Evolutionary conservation across 352 stramenopile genomes (phyloP).

Genomic region (Phytophthora macrochlamydospora): DNA sequence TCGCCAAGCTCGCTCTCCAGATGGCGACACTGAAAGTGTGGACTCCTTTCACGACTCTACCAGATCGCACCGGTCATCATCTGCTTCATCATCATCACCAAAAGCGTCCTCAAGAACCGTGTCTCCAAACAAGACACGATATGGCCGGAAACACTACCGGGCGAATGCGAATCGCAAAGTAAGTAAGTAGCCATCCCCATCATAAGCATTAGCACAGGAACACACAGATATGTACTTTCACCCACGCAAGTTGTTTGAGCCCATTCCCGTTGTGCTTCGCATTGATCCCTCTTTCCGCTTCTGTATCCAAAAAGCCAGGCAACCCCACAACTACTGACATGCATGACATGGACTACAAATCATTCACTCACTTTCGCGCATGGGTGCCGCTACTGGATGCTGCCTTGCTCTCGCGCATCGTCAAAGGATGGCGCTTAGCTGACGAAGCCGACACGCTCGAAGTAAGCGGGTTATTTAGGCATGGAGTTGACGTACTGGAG

Average conservation of each 20-base stretch:
- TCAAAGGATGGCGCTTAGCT: conserved; percentile 17
- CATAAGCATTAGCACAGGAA: conserved; percentile 11
- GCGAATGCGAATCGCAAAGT: conserved; percentile 50
- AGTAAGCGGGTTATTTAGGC: conserved; percentile 42
- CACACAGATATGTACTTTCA: conserved; percentile 7
- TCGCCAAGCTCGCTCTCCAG: conserved; percentile 27
- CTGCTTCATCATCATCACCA: conserved; percentile 33
- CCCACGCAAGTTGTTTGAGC: conserved; percentile 20
- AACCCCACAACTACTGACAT: conserved; percentile 42
- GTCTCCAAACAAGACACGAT: conserved; percentile 62
- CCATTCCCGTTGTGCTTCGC: conserved; percentile 23
- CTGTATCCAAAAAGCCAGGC: conserved; percentile 33
- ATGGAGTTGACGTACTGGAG: conserved; percentile 85
- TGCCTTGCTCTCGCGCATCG: conserved; percentile 22
- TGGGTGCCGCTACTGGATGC: conserved; percentile 42
- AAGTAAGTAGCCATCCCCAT: conserved; percentile 38
- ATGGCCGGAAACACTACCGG: conserved; percentile 81
- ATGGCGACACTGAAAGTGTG: conserved; percentile 31
- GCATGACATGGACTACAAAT: conserved; percentile 62
- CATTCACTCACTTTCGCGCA: conserved; percentile 72
- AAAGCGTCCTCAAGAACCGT: conserved; percentile 36
- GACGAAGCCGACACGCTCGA: conserved; percentile 6
- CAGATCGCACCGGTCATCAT: conserved; percentile 42
- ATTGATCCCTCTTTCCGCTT: conserved; percentile 27
- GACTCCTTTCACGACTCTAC: conserved; percentile 21